Percentiles rank a stretch among this genome's conserved stretches.
These are phyloP conservation scores for Petrea volubilis DNA, from an alignment of 257 asterid species.

Conservation along the genomic window DNA sequence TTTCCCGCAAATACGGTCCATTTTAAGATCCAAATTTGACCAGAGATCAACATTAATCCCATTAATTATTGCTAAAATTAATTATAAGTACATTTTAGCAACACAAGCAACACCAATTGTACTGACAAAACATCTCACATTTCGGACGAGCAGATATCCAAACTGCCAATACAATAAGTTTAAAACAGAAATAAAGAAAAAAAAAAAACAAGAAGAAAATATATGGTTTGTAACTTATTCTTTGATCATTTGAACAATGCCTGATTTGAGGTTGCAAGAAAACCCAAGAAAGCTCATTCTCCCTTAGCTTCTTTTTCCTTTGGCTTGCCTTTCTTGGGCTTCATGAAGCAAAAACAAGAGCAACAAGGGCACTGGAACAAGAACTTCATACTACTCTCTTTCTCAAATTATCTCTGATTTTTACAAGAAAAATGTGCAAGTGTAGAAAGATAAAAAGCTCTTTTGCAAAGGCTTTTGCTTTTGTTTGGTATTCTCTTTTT, in stretches of 20 bases:
- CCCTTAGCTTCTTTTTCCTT: constrained; percentile 39
- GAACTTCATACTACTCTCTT: constrained; percentile 54
- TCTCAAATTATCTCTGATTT: constrained; percentile 4
- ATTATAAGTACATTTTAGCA: too few species aligned
- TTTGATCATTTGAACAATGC: background rate
- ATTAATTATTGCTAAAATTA: too few species aligned
- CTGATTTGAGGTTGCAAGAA: background rate
- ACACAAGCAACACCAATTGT: too few species aligned
- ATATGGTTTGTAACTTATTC: background rate
- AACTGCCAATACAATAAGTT: background rate
- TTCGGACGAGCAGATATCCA: too few species aligned
- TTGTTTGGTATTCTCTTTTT: background rate
- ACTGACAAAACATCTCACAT: too few species aligned
- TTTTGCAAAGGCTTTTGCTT: background rate
- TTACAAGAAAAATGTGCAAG: background rate
- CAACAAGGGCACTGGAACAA: constrained; percentile 84
- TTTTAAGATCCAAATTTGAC: too few species aligned
- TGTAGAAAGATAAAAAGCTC: constrained; percentile 11
- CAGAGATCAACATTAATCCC: too few species aligned
- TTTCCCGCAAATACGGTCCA: too few species aligned
- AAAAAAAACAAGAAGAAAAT: background rate
- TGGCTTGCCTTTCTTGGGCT: constrained; percentile 62
- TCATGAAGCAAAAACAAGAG: constrained; percentile 79
- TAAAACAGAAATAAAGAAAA: background rate
- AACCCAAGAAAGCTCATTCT: background rate